These are phyloP conservation scores for Lathyrus oleraceus DNA, from an alignment of 306 rosid genomes.

Conservation along the genomic window DNA sequence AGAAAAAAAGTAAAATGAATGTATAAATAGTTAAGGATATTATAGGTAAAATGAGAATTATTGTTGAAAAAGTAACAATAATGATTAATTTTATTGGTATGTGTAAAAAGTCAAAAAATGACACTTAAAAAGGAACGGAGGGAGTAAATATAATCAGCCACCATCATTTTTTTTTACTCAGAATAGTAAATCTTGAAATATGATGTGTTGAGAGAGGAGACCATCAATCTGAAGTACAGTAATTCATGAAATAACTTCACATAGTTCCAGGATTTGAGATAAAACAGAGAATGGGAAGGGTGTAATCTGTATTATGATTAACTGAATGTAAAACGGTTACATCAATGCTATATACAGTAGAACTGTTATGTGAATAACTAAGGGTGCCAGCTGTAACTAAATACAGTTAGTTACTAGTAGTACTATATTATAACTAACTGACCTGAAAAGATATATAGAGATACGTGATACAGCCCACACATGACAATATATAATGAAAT, in stretches of 20 bases:
- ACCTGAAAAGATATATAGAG: neutral
- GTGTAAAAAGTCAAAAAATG: too few relatives aligned
- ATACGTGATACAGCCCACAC: neutral
- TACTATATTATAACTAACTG: neutral
- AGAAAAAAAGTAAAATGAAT: too few relatives aligned
- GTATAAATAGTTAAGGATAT: too few relatives aligned
- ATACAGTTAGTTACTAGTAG: neutral
- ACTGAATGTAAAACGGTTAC: neutral
- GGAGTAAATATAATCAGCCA: conserved; percentile 20
- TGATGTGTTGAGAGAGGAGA: neutral
- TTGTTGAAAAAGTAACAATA: too few relatives aligned
- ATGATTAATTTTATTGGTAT: too few relatives aligned
- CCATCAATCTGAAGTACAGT: conserved; percentile 3
- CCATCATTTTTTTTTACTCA: neutral
- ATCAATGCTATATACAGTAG: neutral
- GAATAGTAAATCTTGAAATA: conserved; percentile 17
- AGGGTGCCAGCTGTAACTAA: conserved; percentile 1
- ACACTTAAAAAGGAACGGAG: too few relatives aligned
- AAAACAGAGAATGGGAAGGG: neutral
- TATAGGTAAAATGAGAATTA: too few relatives aligned
- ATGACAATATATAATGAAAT: neutral
- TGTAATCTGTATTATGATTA: neutral
- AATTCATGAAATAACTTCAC: neutral
- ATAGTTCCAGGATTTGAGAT: neutral
- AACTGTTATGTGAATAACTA: neutral